Conservation (phyloP, 352 stramenopile species). For the Globisporangium takayamanum region DNA sequence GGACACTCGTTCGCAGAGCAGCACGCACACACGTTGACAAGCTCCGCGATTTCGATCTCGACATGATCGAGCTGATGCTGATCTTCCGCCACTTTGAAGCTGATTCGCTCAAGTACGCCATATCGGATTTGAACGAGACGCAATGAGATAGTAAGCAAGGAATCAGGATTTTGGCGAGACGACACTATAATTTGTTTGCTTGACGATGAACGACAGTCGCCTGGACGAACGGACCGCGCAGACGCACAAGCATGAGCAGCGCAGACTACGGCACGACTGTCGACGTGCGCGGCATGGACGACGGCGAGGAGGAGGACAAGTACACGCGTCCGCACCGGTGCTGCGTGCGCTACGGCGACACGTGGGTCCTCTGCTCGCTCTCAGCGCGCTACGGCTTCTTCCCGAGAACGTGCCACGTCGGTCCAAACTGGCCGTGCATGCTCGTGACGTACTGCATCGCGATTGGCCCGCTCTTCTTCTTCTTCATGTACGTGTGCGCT, state of each 20-base stretch:
- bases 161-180: not conserved
- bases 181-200: not conserved
- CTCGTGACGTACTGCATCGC: slow-evolving; percentile 67
- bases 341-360: slow-evolving; percentile 53
- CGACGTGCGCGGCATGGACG: not conserved
- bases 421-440: slow-evolving; percentile 69
- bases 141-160: too few species aligned
- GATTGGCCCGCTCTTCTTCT: slow-evolving; percentile 43
- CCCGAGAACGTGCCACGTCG: slow-evolving; percentile 54
- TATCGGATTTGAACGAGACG: too few species aligned
- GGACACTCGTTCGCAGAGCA: too few species aligned
- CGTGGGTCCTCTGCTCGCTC: slow-evolving; percentile 51
- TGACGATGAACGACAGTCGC: not conserved
- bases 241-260: slow-evolving; percentile 1
- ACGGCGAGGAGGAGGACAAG: slow-evolving; percentile 9
- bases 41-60: too few species aligned
- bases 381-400: slow-evolving; percentile 44
- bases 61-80: too few species aligned
- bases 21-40: too few species aligned
- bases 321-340: slow-evolving; percentile 15
- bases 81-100: too few species aligned
- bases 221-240: not conserved
- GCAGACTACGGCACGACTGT: slow-evolving; percentile 10
- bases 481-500: slow-evolving; percentile 29
- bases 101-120: too few species aligned